phyloP scores from a whole-genome alignment of 2,329 filamentous ascomycete species.

The Akanthomyces muscarius region DNA sequence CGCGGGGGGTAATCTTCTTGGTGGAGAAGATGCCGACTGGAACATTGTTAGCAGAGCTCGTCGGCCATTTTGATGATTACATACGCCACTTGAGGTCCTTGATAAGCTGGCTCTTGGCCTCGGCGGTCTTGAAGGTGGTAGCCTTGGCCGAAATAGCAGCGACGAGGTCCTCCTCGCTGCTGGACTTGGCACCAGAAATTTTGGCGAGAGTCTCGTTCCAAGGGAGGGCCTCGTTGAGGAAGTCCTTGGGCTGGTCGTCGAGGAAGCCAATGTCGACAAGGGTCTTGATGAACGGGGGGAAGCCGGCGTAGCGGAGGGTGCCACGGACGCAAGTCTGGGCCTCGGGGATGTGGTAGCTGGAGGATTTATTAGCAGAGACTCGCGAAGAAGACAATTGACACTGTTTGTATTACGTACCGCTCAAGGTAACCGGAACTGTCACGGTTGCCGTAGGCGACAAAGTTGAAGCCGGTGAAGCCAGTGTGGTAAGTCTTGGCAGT shows the following conservation, averaged over 20 bases:
- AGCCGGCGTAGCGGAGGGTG: constrained; percentile 82
- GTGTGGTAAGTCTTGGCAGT: constrained; percentile 88
- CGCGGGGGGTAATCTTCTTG: constrained; percentile 64
- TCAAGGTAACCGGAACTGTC: constrained; percentile 85
- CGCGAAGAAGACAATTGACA: neutral
- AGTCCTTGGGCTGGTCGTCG: constrained; percentile 61
- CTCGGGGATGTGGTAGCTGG: constrained; percentile 78
- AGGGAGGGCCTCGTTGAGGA: constrained; percentile 61
- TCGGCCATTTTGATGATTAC: neutral
- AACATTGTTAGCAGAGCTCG: neutral
- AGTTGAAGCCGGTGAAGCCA: constrained; percentile 77
- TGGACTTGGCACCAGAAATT: constrained; percentile 66
- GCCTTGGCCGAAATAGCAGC: constrained; percentile 73
- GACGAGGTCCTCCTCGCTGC: constrained; percentile 64
- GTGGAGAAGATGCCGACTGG: constrained; percentile 60
- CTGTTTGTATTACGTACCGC: constrained; percentile 37
- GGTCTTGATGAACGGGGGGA: constrained; percentile 83
- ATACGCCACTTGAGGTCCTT: constrained; percentile 16
- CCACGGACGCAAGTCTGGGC: constrained; percentile 80
- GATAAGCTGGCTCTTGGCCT: constrained; percentile 55
- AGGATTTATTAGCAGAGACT: neutral
- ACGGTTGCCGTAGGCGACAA: constrained; percentile 90
- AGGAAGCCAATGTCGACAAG: constrained; percentile 91
- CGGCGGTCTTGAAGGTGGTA: constrained; percentile 53
- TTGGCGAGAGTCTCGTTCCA: constrained; percentile 85